Percentiles rank a stretch among this genome's conserved stretches.
Conservation (phyloP, 768 basidiomycete genomes). For the Amylocystis lapponica region DNA sequence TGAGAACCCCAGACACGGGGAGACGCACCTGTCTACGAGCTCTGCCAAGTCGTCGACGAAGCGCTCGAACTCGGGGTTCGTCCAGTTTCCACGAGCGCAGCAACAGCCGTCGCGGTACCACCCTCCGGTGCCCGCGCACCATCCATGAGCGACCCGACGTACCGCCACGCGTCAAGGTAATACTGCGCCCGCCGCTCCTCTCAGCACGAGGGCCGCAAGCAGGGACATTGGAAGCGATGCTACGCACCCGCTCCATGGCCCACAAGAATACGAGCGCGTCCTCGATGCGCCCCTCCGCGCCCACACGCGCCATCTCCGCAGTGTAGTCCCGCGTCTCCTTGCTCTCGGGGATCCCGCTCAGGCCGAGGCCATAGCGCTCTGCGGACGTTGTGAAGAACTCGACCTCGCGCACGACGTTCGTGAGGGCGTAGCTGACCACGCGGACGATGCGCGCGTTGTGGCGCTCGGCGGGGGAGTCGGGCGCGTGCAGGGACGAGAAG, state of each 20-base stretch:
- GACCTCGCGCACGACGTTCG: conserved; percentile 53
- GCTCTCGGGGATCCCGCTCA: conserved; percentile 45
- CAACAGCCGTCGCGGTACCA: conserved; percentile 26
- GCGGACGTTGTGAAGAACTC: conserved; percentile 56
- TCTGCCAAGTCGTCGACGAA: conserved; percentile 48
- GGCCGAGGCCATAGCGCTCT: conserved; percentile 35
- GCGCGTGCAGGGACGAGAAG: conserved; percentile 30
- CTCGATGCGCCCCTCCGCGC: conserved; percentile 38
- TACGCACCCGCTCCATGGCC: conserved; percentile 69
- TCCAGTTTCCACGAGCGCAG: conserved; percentile 64
- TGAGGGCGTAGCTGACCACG: conserved; percentile 45
- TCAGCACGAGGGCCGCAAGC: not conserved
- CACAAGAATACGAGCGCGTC: conserved; percentile 71
- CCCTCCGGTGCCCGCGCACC: not conserved
- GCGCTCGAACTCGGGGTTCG: conserved; percentile 40
- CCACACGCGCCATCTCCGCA: conserved; percentile 60
- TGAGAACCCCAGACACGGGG: not conserved
- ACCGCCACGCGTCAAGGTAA: conserved; percentile 65
- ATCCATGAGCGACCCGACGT: conserved; percentile 27
- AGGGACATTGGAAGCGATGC: not conserved
- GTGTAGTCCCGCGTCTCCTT: conserved; percentile 65
- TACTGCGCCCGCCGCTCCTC: not conserved
- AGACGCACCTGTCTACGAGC: conserved; percentile 36
- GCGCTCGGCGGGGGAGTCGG: conserved; percentile 29
- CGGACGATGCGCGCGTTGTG: conserved; percentile 38